A percentile compares a stretch with the other conserved stretches of the same genome.
These are phyloP conservation scores for Suillus bovinus DNA, from an alignment of 768 basidiomycete species.

Conservation along the genomic window DNA sequence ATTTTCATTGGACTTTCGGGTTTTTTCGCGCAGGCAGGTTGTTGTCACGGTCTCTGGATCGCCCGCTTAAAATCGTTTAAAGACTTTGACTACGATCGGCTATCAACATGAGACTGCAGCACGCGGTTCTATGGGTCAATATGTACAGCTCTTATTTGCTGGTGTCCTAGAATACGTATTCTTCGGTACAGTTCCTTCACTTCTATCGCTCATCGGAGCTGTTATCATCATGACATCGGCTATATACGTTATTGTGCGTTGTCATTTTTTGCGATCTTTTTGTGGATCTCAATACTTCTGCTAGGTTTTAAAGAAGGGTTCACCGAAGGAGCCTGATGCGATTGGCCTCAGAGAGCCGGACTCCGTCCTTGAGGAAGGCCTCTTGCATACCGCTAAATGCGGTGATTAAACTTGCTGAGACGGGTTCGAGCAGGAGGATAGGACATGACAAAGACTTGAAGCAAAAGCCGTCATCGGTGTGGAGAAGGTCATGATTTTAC, in stretches of 20 bases:
- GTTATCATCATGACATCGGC: conserved; percentile 45
- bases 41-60: neutral
- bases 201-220: conserved; percentile 62
- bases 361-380: conserved; percentile 9
- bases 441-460: neutral
- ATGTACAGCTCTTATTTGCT: conserved; percentile 68
- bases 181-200: conserved; percentile 60
- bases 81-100: conserved; percentile 61
- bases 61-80: neutral
- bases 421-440: neutral
- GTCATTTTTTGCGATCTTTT: neutral
- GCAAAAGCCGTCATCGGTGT: neutral
- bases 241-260: conserved; percentile 8
- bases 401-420: neutral
- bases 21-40: conserved; percentile 19
- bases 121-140: conserved; percentile 61
- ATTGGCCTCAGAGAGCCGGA: neutral
- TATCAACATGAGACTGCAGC: conserved; percentile 67
- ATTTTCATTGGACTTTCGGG: conserved; percentile 20
- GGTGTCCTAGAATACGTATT: conserved; percentile 62
- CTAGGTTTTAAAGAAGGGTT: neutral
- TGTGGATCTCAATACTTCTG: too few relatives aligned
- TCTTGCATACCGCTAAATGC: neutral
- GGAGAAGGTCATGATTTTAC: neutral
- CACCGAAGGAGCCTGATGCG: neutral